phyloP scores from a whole-genome alignment of 1,284 basidiomycete genomes.

The Pseudozyma thailandica region DNA sequence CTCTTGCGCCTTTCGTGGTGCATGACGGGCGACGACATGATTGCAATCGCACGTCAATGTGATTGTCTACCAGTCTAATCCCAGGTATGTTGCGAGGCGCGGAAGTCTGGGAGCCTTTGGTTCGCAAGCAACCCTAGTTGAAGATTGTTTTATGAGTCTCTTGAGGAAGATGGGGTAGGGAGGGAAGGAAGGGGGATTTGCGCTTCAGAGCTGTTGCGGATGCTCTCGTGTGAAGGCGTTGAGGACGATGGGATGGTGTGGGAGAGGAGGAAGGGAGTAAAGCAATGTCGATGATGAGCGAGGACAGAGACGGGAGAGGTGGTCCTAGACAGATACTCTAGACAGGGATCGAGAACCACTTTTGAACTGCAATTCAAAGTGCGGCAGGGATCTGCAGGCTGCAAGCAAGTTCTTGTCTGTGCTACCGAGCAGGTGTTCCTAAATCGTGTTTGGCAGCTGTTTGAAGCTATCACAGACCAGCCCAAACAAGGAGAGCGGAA shows the following conservation, averaged over 20 bases:
- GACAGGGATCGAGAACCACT: background rate
- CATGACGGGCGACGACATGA: conserved; percentile 30
- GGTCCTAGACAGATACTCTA: background rate
- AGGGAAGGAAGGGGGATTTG: background rate
- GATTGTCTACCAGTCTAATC: background rate
- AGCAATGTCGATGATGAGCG: background rate
- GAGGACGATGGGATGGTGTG: conserved; percentile 8
- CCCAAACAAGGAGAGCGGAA: background rate
- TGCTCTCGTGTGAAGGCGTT: conserved; percentile 21
- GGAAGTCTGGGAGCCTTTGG: background rate
- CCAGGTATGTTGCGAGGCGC: background rate
- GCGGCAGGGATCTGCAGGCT: conserved; percentile 1
- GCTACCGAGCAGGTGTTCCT: background rate
- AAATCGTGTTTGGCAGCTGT: background rate
- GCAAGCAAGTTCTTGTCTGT: no score
- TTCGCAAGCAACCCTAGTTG: background rate
- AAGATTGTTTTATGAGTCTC: background rate
- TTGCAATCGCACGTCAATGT: conserved; percentile 1
- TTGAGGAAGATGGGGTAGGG: background rate
- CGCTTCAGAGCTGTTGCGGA: conserved; percentile 22
- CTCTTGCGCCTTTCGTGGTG: conserved; percentile 22
- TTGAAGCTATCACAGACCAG: background rate
- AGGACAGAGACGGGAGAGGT: background rate
- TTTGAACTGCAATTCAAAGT: background rate
- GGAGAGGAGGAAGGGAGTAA: conserved; percentile 1